These are phyloP conservation scores for Beta macrorhiza DNA, from an alignment of 179 eudicot species.

Conservation along the genomic window DNA sequence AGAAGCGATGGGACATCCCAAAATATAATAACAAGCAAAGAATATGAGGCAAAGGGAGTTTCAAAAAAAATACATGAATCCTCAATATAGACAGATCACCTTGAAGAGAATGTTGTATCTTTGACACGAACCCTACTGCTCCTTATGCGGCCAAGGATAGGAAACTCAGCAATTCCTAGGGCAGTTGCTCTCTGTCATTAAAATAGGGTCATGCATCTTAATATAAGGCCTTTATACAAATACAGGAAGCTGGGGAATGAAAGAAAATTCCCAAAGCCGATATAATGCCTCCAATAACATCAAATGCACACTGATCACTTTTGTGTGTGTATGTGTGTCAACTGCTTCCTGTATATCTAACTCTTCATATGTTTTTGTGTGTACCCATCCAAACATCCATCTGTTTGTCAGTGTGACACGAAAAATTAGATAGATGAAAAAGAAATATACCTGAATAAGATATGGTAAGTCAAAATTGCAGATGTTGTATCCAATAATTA, in stretches of 20 bases:
- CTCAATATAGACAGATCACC: constrained; percentile 39
- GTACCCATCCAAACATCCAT: neutral
- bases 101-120: constrained; percentile 91
- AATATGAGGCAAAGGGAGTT: neutral
- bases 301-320: neutral
- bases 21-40: neutral
- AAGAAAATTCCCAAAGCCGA: neutral
- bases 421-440: neutral
- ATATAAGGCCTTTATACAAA: constrained; percentile 7
- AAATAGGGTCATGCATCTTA: constrained; percentile 17
- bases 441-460: constrained; percentile 72
- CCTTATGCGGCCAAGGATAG: constrained; percentile 89
- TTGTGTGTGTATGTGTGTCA: neutral
- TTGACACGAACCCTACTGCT: constrained; percentile 87
- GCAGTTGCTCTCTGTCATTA: constrained; percentile 74
- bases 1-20: neutral
- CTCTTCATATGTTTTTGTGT: neutral
- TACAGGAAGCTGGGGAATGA: neutral
- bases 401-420: neutral
- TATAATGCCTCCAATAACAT: constrained; percentile 3
- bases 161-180: constrained; percentile 78
- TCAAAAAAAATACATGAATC: neutral
- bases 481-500: constrained; percentile 96
- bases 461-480: constrained; percentile 99
- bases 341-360: neutral